phyloP scores from a whole-genome alignment of 1,139 yeast genomes.

The Candida sanyaensis region DNA sequence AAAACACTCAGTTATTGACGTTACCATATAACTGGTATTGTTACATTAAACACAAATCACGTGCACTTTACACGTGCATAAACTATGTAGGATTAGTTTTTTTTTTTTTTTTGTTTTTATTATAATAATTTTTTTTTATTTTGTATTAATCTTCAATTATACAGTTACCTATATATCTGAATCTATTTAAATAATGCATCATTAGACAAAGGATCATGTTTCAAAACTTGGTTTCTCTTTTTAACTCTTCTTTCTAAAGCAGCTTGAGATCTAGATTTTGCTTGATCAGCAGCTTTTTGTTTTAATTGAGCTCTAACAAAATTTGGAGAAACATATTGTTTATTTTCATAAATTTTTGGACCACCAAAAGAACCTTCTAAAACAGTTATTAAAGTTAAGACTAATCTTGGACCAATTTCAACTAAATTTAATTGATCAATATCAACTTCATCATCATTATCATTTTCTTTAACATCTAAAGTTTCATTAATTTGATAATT shows the following conservation, averaged over 20 bases:
- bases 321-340: constrained; percentile 95
- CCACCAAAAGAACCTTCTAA: constrained; percentile 98
- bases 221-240: constrained; percentile 72
- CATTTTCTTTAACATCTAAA: constrained; percentile 43
- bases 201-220: constrained; percentile 83
- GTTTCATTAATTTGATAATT: constrained; percentile 90
- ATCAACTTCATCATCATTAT: constrained; percentile 38
- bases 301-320: constrained; percentile 87
- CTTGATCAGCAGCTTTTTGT: constrained; percentile 79
- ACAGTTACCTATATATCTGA: neutral
- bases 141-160: neutral
- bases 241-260: constrained; percentile 75
- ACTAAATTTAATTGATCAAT: constrained; percentile 69
- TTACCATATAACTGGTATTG: too few species aligned
- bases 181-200: constrained; percentile 63
- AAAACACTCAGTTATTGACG: too few species aligned
- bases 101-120: too few species aligned
- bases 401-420: constrained; percentile 97
- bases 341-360: constrained; percentile 95
- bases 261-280: constrained; percentile 76
- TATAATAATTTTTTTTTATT: neutral
- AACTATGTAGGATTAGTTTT: too few species aligned
- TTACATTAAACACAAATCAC: too few species aligned
- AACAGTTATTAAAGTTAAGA: constrained; percentile 86
- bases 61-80: too few species aligned